Conservation (phyloP, 192 early-diverging fungal genomes). For the Entophlyctis luteolus region DNA sequence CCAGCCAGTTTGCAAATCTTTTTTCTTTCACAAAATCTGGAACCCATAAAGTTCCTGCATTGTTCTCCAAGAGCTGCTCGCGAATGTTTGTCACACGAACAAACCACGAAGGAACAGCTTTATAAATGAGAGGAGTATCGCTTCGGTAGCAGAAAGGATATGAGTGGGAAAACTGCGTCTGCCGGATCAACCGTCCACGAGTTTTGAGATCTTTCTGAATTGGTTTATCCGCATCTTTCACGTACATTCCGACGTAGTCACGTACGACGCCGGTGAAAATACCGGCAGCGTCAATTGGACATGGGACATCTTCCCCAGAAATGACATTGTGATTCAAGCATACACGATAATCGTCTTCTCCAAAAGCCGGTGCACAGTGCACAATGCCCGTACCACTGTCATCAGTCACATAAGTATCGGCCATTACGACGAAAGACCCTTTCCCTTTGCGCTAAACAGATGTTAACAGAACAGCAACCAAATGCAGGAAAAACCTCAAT, state of each 20-base stretch:
- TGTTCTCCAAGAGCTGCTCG: slow-evolving; percentile 83
- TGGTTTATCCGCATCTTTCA: slow-evolving; percentile 97
- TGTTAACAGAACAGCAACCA: slow-evolving; percentile 2
- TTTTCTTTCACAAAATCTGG: slow-evolving; percentile 95
- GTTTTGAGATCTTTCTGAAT: slow-evolving; percentile 90
- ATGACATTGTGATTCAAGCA: slow-evolving; percentile 78
- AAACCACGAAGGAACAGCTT: slow-evolving; percentile 96
- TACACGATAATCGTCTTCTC: slow-evolving; percentile 98
- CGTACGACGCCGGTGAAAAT: slow-evolving; percentile 69
- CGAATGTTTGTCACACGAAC: slow-evolving; percentile 81
- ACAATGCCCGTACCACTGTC: slow-evolving; percentile 96
- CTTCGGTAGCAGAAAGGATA: slow-evolving; percentile 99
- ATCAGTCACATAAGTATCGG: slow-evolving; percentile 90
- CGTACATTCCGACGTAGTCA: slow-evolving; percentile 77
- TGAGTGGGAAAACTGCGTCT: slow-evolving; percentile 84
- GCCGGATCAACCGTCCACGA: slow-evolving; percentile 78
- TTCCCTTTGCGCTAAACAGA: slow-evolving; percentile 51
- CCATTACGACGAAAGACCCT: slow-evolving; percentile 75
- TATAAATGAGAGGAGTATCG: slow-evolving; percentile 95
- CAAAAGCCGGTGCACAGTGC: slow-evolving; percentile 94
- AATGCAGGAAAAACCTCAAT: slow-evolving; percentile 33
- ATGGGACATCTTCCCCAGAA: slow-evolving; percentile 77
- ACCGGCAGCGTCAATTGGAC: slow-evolving; percentile 85
- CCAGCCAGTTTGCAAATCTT: slow-evolving; percentile 97
- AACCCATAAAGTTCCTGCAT: slow-evolving; percentile 88